Percentiles rank a stretch among this genome's conserved stretches.
Conservation (phyloP, 331 rosid genomes). For the Acacia concinna region DNA sequence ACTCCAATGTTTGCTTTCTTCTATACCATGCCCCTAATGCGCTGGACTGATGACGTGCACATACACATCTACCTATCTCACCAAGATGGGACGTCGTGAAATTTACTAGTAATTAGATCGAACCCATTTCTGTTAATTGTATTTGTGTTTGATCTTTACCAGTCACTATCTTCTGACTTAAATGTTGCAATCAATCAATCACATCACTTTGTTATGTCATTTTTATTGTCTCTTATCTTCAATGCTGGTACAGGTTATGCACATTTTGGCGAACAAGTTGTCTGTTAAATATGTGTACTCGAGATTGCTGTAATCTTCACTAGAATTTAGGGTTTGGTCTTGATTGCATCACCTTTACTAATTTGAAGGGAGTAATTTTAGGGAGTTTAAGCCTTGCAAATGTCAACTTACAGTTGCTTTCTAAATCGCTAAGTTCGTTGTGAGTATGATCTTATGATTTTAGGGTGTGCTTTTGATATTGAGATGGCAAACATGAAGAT, state of each 20-base stretch:
- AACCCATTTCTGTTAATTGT: slow-evolving; percentile 1
- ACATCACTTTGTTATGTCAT: neutral
- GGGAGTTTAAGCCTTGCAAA: neutral
- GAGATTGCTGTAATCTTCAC: neutral
- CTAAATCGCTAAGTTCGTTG: neutral
- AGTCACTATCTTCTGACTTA: neutral
- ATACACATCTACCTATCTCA: neutral
- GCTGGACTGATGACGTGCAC: neutral
- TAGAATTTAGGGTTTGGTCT: slow-evolving; percentile 5
- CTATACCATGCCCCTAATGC: neutral
- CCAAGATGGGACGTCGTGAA: neutral
- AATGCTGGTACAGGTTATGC: neutral
- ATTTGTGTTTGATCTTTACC: slow-evolving; percentile 13
- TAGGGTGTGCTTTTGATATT: neutral
- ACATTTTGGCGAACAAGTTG: slow-evolving; percentile 1
- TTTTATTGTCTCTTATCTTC: neutral
- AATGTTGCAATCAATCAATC: neutral
- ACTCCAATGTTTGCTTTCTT: neutral
- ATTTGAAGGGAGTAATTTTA: neutral
- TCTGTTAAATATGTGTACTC: slow-evolving; percentile 5
- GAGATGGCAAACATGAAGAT: neutral
- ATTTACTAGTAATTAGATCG: neutral
- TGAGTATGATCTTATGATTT: neutral
- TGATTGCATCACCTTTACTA: neutral
- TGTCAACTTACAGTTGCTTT: neutral